Base-by-base conservation (phyloP, 2,329 filamentous ascomycete species). In the Arthroderma sp. region DNA sequence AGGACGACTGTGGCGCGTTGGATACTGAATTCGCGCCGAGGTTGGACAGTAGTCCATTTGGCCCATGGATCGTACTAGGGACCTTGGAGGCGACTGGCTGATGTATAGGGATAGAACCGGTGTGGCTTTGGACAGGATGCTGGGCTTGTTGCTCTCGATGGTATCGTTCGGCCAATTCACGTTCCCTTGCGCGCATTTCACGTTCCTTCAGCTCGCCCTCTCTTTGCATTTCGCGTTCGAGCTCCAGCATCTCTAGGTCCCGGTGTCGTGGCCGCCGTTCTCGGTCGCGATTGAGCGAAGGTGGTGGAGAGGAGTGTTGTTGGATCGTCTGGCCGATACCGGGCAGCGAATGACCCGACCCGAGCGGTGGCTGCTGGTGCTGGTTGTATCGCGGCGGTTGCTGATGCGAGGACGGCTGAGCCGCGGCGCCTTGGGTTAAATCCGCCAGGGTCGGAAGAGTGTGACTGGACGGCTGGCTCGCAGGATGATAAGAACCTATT, bases 81-180 rank as follows among this genome's bases (percentile, higher is more conserved):
- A 86, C 71, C 65, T 88, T 72, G 59, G 87, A 79, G 50, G 89
- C 89, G 48, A 95, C 87, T 4, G 89, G 89, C 63, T 96, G 89
- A 65, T 96, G 89, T 55, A 96, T 82, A 44, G 88, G 86, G 44
- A 94, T 85, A 2, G 88, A 86, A 46, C 83, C 86, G 34, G 85
- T 81, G 58, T 85, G 88, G 65, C 83, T 91, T 63, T 95, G 88
- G 58, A 91, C 86, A 28, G 82, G 79, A 48, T 83, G 76, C 42
- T 77, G 74, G 28, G 74, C 68, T 52, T 72, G 69, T 50, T 71
- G 67, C 50, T 83, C 78, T 51, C 74, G 68, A 47, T 76, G 73
- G 54, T 85, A 81, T 59, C 80, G 74, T 52, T 84, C 80, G 54
- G 78, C 73, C 50, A 78, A 61, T 38, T 69, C 67, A 42, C 66